phyloP scores from a whole-genome alignment of 1,139 yeast genomes.

The Saccharomyces hybrid region DNA sequence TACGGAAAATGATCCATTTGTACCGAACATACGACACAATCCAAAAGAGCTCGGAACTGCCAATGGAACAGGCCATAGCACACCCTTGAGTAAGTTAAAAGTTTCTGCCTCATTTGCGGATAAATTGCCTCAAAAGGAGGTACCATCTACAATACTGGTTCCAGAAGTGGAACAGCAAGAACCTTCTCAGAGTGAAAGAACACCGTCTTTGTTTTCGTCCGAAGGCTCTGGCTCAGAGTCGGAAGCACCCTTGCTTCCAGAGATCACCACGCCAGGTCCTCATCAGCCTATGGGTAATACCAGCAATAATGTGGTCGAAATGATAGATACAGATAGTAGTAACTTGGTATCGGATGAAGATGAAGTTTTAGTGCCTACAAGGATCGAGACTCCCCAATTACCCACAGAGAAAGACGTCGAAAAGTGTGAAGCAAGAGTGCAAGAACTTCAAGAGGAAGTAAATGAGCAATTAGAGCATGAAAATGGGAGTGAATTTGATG shows the following conservation, averaged over 20 bases:
- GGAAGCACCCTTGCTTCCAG: background rate
- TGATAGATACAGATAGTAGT: background rate
- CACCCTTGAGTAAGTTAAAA: background rate
- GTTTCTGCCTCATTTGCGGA: background rate
- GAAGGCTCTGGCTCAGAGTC: background rate
- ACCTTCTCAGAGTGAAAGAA: background rate
- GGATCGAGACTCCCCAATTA: conserved; percentile 15
- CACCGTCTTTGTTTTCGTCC: background rate
- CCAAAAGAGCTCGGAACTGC: background rate
- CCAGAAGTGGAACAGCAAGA: background rate
- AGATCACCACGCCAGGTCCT: background rate
- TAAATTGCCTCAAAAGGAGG: background rate
- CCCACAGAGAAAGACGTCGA: conserved; percentile 16
- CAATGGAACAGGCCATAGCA: background rate
- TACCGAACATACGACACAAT: background rate
- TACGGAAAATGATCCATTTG: background rate
- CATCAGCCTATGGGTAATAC: background rate
- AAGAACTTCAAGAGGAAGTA: background rate
- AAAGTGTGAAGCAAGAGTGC: background rate
- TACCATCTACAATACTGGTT: background rate
- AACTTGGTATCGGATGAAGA: conserved; percentile 3
- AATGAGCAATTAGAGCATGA: background rate
- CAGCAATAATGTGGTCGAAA: background rate
- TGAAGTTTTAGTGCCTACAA: conserved; percentile 4
- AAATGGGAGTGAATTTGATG: background rate